Base-by-base conservation (phyloP, 23 red algal species). In the Gracilaria gracilis region DNA sequence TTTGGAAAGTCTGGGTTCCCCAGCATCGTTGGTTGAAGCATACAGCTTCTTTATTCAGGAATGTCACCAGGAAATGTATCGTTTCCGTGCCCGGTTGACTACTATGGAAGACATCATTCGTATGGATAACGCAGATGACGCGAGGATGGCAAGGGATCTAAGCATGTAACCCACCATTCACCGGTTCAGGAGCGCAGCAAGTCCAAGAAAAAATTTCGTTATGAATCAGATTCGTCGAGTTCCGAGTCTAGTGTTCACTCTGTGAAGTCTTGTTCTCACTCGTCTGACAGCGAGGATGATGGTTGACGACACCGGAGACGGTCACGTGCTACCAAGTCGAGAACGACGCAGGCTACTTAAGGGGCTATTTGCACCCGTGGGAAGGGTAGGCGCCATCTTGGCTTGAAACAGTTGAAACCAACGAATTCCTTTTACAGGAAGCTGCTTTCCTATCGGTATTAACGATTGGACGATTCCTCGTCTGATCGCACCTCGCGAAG, bases 351-450 rank as follows among this genome's bases (percentile, higher is more conserved):
- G 16, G 11, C 51, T 19, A 55, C 51, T 55, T 11, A 46, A 46
- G 15, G 32, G 0, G 32, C 27, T 13, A 37, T 36, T 19, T 32
- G 32, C 6, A 36, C 6, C 64, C 75, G 5, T 0, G 11, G 4
- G 75, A 79, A 79, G 16, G 75, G 51, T 16, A 8, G 47, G 8
- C 27, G 40, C 1, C 51, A 79, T 24, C 75, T 36, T 79, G 75
- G 75, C 32, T 35, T 24, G 14, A 79, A 79, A 29, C 31, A 79
- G 19, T 15, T 79, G 8, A 32, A 36, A 17, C 75, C 75, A 25
- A 57, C 75, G 25, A 79, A 79, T 36, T 20, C 40, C 5, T 51
- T 79, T 3, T 53, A 79, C 31, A 25, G 7, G 25, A 57, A 79
- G 51, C 9, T 57, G 23, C 20, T 84, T 4, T 46, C 42, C 42